These are phyloP conservation scores for Pleurotus pulmonarius DNA, from an alignment of 768 basidiomycete genomes.

Conservation along the genomic window DNA sequence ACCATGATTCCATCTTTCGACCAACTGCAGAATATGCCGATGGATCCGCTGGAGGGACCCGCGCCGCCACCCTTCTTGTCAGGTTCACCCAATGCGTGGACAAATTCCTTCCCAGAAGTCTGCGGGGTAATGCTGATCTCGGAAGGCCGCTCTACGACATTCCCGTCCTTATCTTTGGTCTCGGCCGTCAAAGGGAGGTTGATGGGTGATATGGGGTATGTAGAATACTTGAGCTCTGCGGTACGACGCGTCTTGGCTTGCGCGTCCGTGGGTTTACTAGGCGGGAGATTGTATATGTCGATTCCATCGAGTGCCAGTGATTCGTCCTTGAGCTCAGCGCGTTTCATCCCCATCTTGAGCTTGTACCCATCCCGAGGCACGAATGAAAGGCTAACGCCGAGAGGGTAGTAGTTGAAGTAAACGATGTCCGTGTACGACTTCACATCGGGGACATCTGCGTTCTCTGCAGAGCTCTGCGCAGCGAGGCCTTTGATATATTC, in stretches of 20 bases:
- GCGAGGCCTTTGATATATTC: constrained; percentile 37
- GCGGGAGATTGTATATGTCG: constrained; percentile 75
- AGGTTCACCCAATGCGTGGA: constrained; percentile 76
- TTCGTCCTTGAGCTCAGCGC: constrained; percentile 45
- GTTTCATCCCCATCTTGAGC: constrained; percentile 29
- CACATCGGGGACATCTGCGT: constrained; percentile 48
- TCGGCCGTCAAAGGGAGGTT: constrained; percentile 33
- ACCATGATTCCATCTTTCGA: constrained; percentile 76
- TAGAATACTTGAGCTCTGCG: constrained; percentile 51
- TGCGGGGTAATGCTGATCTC: constrained; percentile 38
- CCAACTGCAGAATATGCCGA: constrained; percentile 96
- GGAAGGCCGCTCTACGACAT: constrained; percentile 28
- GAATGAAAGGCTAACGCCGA: constrained; percentile 84
- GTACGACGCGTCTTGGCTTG: constrained; percentile 34
- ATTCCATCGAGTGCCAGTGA: constrained; percentile 63
- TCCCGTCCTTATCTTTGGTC: constrained; percentile 33
- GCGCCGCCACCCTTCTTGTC: constrained; percentile 87
- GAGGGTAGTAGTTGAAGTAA: constrained; percentile 78
- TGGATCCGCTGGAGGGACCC: constrained; percentile 79
- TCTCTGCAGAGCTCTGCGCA: not conserved
- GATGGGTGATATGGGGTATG: constrained; percentile 57
- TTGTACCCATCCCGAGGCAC: constrained; percentile 62
- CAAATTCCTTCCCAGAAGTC: constrained; percentile 77
- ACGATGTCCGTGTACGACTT: constrained; percentile 80
- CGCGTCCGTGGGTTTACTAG: constrained; percentile 21